A percentile compares a stretch with the other conserved stretches of the same genome.
phyloP scores from a whole-genome alignment of 305 asterid species.

The Solanum hybrid region DNA sequence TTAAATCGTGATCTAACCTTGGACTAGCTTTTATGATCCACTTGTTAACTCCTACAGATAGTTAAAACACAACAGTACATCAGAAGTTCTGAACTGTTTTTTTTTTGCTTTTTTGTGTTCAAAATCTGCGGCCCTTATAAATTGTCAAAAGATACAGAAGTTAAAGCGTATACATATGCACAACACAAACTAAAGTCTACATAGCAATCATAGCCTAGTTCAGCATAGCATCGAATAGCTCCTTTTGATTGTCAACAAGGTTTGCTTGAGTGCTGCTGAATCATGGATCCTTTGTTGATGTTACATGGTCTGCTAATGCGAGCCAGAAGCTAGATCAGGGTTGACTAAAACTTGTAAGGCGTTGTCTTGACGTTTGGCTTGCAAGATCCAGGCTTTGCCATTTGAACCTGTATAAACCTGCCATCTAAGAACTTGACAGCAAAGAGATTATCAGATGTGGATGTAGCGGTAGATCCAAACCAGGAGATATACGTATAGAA shows the following conservation, averaged over 20 bases:
- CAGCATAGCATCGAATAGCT: not conserved
- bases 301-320: not conserved
- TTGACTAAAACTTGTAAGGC: slow-evolving; percentile 2
- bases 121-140: not conserved
- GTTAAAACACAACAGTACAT: not conserved
- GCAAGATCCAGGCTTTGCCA: slow-evolving; percentile 8
- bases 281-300: not conserved
- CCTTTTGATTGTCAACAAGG: not conserved
- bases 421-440: slow-evolving; percentile 6
- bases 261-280: not conserved
- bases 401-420: slow-evolving; percentile 3
- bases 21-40: not conserved
- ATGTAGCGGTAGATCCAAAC: not conserved
- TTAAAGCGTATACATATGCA: not conserved
- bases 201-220: not conserved
- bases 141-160: not conserved
- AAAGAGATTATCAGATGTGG: not conserved
- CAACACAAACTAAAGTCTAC: not conserved
- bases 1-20: not conserved
- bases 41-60: not conserved
- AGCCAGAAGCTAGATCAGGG: not conserved
- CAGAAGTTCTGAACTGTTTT: not conserved
- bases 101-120: not conserved
- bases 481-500: not conserved
- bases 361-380: not conserved